Evolutionary conservation across 352 stramenopile genomes (phyloP).

Genomic region (Nothophytophthora sp.): DNA sequence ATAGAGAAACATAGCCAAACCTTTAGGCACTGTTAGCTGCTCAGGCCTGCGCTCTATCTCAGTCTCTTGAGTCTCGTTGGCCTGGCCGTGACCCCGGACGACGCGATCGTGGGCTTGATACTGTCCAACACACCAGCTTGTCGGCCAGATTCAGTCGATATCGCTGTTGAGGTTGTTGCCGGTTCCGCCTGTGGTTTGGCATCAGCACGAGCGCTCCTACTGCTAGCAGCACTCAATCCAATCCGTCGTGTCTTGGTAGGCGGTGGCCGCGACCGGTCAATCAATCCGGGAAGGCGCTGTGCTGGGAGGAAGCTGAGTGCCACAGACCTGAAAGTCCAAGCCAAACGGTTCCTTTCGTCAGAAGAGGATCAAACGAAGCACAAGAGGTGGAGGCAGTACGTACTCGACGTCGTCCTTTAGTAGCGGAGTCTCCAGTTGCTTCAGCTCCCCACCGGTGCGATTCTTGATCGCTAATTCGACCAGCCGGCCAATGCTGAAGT

Average conservation of each 20-base stretch:
- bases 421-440: slow-evolving; percentile 49
- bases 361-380: background rate
- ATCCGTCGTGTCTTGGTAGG: slow-evolving; percentile 33
- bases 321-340: slow-evolving; percentile 21
- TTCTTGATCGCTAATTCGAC: slow-evolving; percentile 85
- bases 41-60: too few species aligned
- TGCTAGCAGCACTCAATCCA: slow-evolving; percentile 15
- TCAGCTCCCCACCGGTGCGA: slow-evolving; percentile 53
- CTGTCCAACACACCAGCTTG: slow-evolving; percentile 4
- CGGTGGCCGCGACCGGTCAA: slow-evolving; percentile 19
- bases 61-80: slow-evolving; percentile 37
- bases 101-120: slow-evolving; percentile 12
- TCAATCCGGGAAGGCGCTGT: slow-evolving; percentile 28
- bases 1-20: too few species aligned
- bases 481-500: slow-evolving; percentile 73
- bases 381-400: slow-evolving; percentile 7
- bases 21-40: too few species aligned
- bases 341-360: background rate
- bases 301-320: slow-evolving; percentile 28
- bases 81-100: slow-evolving; percentile 20
- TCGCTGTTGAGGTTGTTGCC: background rate
- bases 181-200: slow-evolving; percentile 1
- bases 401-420: slow-evolving; percentile 68
- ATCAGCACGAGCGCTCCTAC: slow-evolving; percentile 17
- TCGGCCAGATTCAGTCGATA: slow-evolving; percentile 1